phyloP scores from a whole-genome alignment of 2,329 filamentous ascomycete species.

The Exophiala aquamarina region DNA sequence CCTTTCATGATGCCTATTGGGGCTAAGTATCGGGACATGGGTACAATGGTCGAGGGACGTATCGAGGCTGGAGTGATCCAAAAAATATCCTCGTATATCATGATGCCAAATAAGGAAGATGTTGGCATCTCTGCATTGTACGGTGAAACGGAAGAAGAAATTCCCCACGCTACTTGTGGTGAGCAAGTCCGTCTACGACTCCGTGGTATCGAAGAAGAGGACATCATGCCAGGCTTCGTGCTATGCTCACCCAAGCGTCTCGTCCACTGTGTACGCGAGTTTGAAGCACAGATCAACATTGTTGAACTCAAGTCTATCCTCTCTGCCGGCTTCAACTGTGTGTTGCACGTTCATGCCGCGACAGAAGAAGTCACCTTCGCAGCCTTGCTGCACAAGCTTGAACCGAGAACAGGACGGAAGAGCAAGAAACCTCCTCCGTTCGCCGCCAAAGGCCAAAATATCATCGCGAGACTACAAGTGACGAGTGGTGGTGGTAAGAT shows the following conservation, averaged over 20 bases:
- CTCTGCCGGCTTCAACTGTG: slow-evolving; percentile 94
- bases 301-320: slow-evolving; percentile 93
- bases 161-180: slow-evolving; percentile 77
- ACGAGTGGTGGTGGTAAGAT: slow-evolving; percentile 82
- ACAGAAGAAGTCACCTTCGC: slow-evolving; percentile 96
- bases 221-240: slow-evolving; percentile 92
- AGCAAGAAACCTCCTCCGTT: slow-evolving; percentile 92
- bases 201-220: slow-evolving; percentile 95
- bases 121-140: slow-evolving; percentile 83
- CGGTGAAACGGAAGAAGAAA: slow-evolving; percentile 94
- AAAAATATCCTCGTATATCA: slow-evolving; percentile 79
- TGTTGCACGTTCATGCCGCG: slow-evolving; percentile 93
- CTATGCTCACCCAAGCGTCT: slow-evolving; percentile 91
- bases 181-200: slow-evolving; percentile 92
- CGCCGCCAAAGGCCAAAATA: slow-evolving; percentile 74
- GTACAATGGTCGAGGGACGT: slow-evolving; percentile 96
- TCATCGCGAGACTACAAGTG: slow-evolving; percentile 89
- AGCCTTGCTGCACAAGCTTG: slow-evolving; percentile 84
- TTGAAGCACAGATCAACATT: slow-evolving; percentile 96
- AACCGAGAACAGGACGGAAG: slow-evolving; percentile 91
- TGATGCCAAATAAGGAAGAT: slow-evolving; percentile 92
- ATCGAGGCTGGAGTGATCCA: slow-evolving; percentile 92
- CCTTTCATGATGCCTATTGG: slow-evolving; percentile 99
- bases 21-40: slow-evolving; percentile 95
- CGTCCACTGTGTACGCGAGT: slow-evolving; percentile 83